phyloP scores from a whole-genome alignment of 2,329 filamentous ascomycete species.

The Colletotrichum caudatum region DNA sequence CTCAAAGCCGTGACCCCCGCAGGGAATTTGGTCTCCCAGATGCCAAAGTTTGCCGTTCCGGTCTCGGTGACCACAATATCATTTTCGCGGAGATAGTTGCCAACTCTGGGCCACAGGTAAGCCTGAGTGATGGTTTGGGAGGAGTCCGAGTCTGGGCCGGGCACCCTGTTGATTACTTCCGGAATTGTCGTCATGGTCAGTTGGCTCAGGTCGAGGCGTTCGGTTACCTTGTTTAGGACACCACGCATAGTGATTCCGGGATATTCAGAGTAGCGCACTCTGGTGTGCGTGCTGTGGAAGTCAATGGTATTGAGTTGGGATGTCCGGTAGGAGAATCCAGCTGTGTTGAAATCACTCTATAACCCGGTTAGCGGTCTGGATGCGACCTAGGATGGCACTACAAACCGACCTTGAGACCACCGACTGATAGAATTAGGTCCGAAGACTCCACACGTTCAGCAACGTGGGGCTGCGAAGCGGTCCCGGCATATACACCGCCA shows the following conservation, averaged over 20 bases:
- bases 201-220: constrained; percentile 67
- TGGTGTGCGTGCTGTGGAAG: constrained; percentile 79
- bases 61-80: constrained; percentile 90
- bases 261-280: constrained; percentile 83
- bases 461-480: constrained; percentile 75
- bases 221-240: constrained; percentile 78
- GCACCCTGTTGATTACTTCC: constrained; percentile 64
- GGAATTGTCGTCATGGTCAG: constrained; percentile 68
- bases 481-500: constrained; percentile 88
- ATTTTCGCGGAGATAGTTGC: constrained; percentile 76
- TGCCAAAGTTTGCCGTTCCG: constrained; percentile 88
- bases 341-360: constrained; percentile 83
- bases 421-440: constrained; percentile 78
- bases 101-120: constrained; percentile 83
- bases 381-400: not conserved
- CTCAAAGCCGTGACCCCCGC: constrained; percentile 81
- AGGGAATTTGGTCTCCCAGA: constrained; percentile 87
- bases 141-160: constrained; percentile 53
- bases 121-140: constrained; percentile 71
- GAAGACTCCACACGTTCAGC: constrained; percentile 74
- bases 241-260: constrained; percentile 82
- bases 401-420: constrained; percentile 64
- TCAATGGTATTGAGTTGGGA: constrained; percentile 83
- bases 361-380: constrained; percentile 7
- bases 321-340: constrained; percentile 84